These are phyloP conservation scores for Mycena indigotica DNA, from an alignment of 768 basidiomycete genomes.

Conservation along the genomic window DNA sequence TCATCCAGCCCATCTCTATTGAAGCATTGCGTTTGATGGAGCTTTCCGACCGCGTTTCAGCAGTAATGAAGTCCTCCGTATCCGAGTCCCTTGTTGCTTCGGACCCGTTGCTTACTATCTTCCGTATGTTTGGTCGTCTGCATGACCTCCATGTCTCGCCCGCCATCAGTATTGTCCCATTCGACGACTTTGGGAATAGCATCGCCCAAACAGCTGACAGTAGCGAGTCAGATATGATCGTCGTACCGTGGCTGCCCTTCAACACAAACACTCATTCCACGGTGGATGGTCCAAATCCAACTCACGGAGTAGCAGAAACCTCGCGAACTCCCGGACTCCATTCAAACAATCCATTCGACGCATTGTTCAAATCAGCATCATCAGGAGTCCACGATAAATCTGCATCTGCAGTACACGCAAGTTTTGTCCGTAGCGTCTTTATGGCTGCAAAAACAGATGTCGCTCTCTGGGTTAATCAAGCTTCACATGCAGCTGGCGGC, in stretches of 20 bases:
- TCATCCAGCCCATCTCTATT: conserved; percentile 40
- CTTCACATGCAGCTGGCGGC: conserved; percentile 28
- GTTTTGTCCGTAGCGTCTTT: conserved; percentile 84
- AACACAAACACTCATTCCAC: conserved; percentile 20
- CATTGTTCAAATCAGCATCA: conserved; percentile 47
- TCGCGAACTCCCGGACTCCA: conserved; percentile 16
- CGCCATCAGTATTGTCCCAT: conserved; percentile 72
- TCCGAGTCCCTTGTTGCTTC: conserved; percentile 69
- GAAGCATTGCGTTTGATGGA: conserved; percentile 89
- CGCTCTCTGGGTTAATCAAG: conserved; percentile 78
- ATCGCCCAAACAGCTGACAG: conserved; percentile 69
- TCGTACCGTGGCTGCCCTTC: conserved; percentile 79
- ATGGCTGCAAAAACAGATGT: conserved; percentile 72
- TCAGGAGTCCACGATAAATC: conserved; percentile 40
- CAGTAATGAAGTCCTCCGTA: conserved; percentile 80
- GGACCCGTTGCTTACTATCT: conserved; percentile 74
- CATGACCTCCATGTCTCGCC: conserved; percentile 66
- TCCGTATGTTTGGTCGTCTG: conserved; percentile 75
- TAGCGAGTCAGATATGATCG: conserved; percentile 67
- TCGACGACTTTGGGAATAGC: conserved; percentile 70
- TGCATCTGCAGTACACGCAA: conserved; percentile 65
- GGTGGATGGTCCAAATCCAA: neutral
- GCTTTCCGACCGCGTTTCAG: conserved; percentile 81
- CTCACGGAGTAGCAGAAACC: conserved; percentile 13
- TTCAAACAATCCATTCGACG: conserved; percentile 70